Conservation (phyloP, 78 protist genomes). For the Dictyostelium citrinum region DNA sequence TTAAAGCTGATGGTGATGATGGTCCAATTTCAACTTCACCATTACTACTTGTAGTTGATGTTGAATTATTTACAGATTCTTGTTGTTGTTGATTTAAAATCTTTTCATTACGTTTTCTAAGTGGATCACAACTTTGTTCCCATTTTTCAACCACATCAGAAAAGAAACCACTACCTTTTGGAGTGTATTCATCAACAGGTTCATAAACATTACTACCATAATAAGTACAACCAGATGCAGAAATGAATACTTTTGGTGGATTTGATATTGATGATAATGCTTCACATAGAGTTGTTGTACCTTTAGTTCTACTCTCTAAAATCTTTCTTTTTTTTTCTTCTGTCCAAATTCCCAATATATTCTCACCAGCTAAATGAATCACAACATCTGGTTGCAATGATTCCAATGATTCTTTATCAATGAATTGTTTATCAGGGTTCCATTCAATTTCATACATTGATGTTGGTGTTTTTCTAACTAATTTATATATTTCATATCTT, state of each 20-base stretch:
- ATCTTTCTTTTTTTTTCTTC: constrained; percentile 53
- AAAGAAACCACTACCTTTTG: constrained; percentile 63
- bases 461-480: constrained; percentile 17
- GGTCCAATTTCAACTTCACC: background rate
- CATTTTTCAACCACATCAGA: constrained; percentile 53
- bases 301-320: constrained; percentile 25
- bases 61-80: background rate
- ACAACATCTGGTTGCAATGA: constrained; percentile 34
- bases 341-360: constrained; percentile 34
- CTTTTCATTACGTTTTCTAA: background rate
- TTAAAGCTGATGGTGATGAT: background rate
- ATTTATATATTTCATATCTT: constrained; percentile 14
- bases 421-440: constrained; percentile 36
- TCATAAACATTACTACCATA: constrained; percentile 29
- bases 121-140: constrained; percentile 9
- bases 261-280: background rate
- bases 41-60: background rate
- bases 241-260: constrained; percentile 27
- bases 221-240: constrained; percentile 57
- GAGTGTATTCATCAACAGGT: constrained; percentile 46
- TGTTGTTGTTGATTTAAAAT: background rate
- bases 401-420: constrained; percentile 28
- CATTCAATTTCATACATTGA: constrained; percentile 38
- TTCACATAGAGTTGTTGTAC: constrained; percentile 23
- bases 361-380: constrained; percentile 44